Evolutionary conservation across 208 protist species (phyloP), one percentile per base, ranked within the genome.

Genomic region (Leishmania tropica): DNA sequence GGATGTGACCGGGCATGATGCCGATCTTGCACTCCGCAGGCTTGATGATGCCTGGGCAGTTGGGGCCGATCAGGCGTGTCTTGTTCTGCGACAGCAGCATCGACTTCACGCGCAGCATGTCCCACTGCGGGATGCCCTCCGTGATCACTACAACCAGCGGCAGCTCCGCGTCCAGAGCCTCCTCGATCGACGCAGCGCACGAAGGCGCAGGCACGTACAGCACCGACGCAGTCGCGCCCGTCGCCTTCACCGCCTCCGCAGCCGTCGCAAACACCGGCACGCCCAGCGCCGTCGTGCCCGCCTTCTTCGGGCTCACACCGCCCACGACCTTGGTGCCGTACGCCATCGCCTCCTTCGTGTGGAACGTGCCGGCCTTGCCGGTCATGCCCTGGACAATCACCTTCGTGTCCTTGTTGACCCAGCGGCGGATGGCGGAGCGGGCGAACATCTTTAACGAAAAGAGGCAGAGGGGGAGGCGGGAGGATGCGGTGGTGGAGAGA

Each of bases 1-100:
- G 99, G 88, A 99, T 99, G 91, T 99, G 97, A 65, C 99, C 99
- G 85, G 99, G 99, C 99, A 99, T 99, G 87, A 99, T 99, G 87
- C 99, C 99, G 87, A 99, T 99, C 89, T 99, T 99, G 95, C 99
- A 99, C 89, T 99, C 98, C 28, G 90, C 98, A 54, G 99, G 99
- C 87, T 97, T 96, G 83, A 99, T 99, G 89, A 99, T 98, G 85
- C 98, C 98, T 64, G 99, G 99, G 89, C 99, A 99, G 97, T 99
- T 99, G 81, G 99, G 99, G 45, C 99, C 99, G 87, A 99, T 99
- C 47, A 99, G 90, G 48, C 99, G 89, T 40, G 96, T 98, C 87
- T 98, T 98, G 85, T 91, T 96, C 83, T 98, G 95, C 75, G 91
- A 94, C 53, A 97, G 94, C 37, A 99, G 90, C 82, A 93, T 93